A percentile compares a stretch with the other conserved stretches of the same genome.
These are phyloP conservation scores for Pochonia chlamydosporia DNA, from an alignment of 2,329 filamentous ascomycete genomes.

Conservation along the genomic window DNA sequence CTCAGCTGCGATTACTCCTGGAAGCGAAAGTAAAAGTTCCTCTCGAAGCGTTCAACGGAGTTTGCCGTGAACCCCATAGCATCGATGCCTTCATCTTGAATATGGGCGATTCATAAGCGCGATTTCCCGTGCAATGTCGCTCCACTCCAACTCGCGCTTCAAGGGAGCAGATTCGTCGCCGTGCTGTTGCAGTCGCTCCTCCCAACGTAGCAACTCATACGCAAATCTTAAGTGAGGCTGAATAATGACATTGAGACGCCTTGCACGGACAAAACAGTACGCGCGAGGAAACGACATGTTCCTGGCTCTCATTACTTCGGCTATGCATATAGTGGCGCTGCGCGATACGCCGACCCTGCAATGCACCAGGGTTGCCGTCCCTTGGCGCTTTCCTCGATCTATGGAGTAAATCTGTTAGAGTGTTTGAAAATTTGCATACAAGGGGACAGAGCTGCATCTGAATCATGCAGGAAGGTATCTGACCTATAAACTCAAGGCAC, in stretches of 20 bases:
- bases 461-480: neutral
- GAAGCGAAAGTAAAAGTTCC: too few relatives aligned
- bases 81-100: conserved; percentile 46
- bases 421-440: neutral
- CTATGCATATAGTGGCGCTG: conserved; percentile 95
- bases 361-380: conserved; percentile 85
- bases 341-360: conserved; percentile 94
- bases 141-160: conserved; percentile 85
- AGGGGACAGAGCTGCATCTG: too few relatives aligned
- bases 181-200: conserved; percentile 63
- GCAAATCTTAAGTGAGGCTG: conserved; percentile 93
- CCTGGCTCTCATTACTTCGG: conserved; percentile 88
- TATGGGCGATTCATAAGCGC: conserved; percentile 96
- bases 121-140: conserved; percentile 80
- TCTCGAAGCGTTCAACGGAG: neutral
- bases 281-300: conserved; percentile 81
- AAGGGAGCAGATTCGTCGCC: conserved; percentile 38
- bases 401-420: conserved; percentile 9
- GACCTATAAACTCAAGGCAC: conserved; percentile 90
- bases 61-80: neutral
- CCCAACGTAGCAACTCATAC: conserved; percentile 95
- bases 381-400: conserved; percentile 74
- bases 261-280: conserved; percentile 92
- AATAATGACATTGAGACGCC: conserved; percentile 94
- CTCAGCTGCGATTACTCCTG: too few relatives aligned